phyloP scores from a whole-genome alignment of 805 yeast genomes.

The Yarrowia divulgata region DNA sequence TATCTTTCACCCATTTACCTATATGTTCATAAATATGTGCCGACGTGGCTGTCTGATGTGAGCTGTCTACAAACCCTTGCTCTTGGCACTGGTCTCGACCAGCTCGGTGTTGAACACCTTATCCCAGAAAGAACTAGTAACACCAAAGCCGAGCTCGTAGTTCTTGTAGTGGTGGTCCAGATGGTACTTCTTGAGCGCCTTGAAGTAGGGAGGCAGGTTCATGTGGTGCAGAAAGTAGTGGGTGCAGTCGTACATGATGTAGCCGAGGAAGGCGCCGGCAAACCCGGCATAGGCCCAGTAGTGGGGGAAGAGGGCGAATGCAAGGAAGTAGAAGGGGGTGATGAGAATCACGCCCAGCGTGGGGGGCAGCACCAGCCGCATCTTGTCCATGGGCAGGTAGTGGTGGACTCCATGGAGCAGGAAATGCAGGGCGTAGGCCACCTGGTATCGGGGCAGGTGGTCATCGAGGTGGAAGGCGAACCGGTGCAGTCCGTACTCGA shows the following conservation, averaged over 20 bases:
- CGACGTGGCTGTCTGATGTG: too few relatives aligned
- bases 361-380: conserved; percentile 96
- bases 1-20: conserved; percentile 26
- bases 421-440: conserved; percentile 84
- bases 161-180: conserved; percentile 98
- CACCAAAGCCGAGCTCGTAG: conserved; percentile 96
- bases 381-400: conserved; percentile 94
- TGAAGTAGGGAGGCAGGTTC: conserved; percentile 75
- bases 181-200: conserved; percentile 85
- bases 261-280: conserved; percentile 96
- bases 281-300: conserved; percentile 89
- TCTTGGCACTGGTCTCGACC: conserved; percentile 48
- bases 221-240: conserved; percentile 94
- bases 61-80: conserved; percentile 19
- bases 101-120: conserved; percentile 83
- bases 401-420: conserved; percentile 96
- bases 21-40: conserved; percentile 32
- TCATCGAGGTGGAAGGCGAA: conserved; percentile 92
- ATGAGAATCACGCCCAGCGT: conserved; percentile 75
- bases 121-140: conserved; percentile 94
- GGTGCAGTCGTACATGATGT: conserved; percentile 88
- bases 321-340: conserved; percentile 80
- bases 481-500: conserved; percentile 89
- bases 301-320: conserved; percentile 78
- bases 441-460: conserved; percentile 79